Conservation (phyloP, 306 rosid species). For the Glycine latifolia region DNA sequence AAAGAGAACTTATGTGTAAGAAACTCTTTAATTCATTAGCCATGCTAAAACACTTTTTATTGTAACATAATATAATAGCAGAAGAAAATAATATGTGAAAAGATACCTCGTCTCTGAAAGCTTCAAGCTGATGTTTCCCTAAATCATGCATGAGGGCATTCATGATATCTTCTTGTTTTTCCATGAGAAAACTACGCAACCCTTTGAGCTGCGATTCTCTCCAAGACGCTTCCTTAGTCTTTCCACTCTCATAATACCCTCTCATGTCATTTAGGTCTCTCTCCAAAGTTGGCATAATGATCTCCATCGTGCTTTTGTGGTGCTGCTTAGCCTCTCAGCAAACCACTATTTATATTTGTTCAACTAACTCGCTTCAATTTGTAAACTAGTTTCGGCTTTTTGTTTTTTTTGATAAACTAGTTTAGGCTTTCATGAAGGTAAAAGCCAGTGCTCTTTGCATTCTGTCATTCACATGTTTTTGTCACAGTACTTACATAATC, state of each 20-base stretch:
- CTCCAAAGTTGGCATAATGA: conserved; percentile 39
- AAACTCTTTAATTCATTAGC: no score
- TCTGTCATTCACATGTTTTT: not conserved
- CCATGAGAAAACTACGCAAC: conserved; percentile 53
- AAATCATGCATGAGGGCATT: conserved; percentile 67
- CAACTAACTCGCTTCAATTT: not conserved
- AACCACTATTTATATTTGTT: conserved; percentile 22
- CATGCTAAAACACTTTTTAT: not conserved
- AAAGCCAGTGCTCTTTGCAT: not conserved
- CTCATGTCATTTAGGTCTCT: conserved; percentile 55
- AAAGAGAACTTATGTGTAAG: no score
- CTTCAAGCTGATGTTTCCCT: conserved; percentile 74
- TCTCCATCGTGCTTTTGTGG: conserved; percentile 20
- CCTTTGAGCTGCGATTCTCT: conserved; percentile 72
- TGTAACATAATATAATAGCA: not conserved
- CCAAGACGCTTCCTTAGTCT: conserved; percentile 69
- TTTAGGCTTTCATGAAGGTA: not conserved
- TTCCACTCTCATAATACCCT: conserved; percentile 58
- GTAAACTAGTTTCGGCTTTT: not conserved
- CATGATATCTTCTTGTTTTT: conserved; percentile 59
- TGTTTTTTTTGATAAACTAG: not conserved
- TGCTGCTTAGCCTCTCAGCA: not conserved
- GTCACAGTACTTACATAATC: not conserved
- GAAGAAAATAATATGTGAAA: not conserved
- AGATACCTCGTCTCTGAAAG: conserved; percentile 85